Conservation (phyloP, 176 grass and related monocot species). For the Carex kokanica region DNA sequence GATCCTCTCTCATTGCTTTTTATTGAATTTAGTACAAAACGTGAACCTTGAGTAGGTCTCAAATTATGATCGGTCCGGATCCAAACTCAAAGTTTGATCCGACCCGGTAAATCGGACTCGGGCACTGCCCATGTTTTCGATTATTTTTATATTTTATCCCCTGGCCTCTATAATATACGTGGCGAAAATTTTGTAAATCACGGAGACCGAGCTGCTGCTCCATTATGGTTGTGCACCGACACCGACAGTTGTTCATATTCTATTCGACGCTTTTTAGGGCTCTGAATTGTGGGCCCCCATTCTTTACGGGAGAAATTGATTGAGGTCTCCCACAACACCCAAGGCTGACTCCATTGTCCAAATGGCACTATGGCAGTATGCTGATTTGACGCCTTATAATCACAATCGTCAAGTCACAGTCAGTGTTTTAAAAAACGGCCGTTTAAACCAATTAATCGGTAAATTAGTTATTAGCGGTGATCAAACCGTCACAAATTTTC, state of each 20-base stretch:
- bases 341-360: background rate
- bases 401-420: no score
- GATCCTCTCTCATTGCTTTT: background rate
- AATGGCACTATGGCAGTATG: background rate
- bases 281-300: background rate
- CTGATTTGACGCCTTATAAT: background rate
- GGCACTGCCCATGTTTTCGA: background rate
- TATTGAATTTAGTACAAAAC: background rate
- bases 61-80: no score
- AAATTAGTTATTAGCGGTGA: no score
- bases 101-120: no score
- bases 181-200: background rate
- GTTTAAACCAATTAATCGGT: no score
- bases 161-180: background rate
- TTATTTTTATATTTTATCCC: background rate
- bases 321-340: background rate
- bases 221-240: conserved; percentile 1
- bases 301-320: background rate
- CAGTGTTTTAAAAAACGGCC: no score
- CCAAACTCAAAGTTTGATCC: no score
- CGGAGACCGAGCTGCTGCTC: background rate
- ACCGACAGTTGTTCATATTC: background rate
- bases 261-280: background rate
- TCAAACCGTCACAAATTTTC: no score
- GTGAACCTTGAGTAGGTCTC: no score